Conservation (phyloP, 192 early-diverging fungal species). For the Coemansia sp. region DNA sequence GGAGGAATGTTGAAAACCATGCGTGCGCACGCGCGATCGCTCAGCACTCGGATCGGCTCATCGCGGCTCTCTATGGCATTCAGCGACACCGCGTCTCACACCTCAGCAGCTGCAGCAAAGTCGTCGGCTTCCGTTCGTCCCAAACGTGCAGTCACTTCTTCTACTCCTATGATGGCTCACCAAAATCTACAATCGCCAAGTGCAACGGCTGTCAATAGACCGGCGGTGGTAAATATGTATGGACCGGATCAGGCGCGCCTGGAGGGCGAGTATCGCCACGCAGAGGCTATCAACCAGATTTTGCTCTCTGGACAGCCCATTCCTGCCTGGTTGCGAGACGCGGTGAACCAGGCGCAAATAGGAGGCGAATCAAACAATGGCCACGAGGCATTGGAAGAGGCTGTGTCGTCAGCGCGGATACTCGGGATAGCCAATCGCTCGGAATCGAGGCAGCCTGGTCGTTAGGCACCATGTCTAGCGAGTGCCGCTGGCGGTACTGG, state of each 20-base stretch:
- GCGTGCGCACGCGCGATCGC: constrained; percentile 41
- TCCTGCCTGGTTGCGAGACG: constrained; percentile 48
- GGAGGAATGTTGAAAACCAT: constrained; percentile 25
- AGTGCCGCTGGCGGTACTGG: constrained; percentile 2
- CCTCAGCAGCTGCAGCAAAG: constrained; percentile 7
- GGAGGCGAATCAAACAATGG: not conserved
- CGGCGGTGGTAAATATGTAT: constrained; percentile 24
- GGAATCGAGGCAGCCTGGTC: not conserved
- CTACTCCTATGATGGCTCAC: constrained; percentile 1
- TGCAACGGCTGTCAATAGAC: constrained; percentile 1
- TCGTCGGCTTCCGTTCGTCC: constrained; percentile 11
- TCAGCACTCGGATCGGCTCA: constrained; percentile 28
- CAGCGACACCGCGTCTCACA: constrained; percentile 16
- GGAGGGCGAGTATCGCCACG: constrained; percentile 51
- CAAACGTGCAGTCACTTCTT: constrained; percentile 7
- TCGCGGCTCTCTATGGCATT: constrained; percentile 33
- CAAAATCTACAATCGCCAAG: not conserved
- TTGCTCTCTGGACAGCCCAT: constrained; percentile 50
- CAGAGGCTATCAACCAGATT: constrained; percentile 52
- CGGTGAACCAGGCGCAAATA: constrained; percentile 35
- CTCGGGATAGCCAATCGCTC: not conserved
- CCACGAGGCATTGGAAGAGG: not conserved
- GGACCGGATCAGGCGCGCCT: constrained; percentile 32
- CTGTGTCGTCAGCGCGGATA: not conserved
- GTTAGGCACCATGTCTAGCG: not conserved